Evolutionary conservation across 768 basidiomycete genomes (phyloP).

Genomic region (Paxillus involutus): DNA sequence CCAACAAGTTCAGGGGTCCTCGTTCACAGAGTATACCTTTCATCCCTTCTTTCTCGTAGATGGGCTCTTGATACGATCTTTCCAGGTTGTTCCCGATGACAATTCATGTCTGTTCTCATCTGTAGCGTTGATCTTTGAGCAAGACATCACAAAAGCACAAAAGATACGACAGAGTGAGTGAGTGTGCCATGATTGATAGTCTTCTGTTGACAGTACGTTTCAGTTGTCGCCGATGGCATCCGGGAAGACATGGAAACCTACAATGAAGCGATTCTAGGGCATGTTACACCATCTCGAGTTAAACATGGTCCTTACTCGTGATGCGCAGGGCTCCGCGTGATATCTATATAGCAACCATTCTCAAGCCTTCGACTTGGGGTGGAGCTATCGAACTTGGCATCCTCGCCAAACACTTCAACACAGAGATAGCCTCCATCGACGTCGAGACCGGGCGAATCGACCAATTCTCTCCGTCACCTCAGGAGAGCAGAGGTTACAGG

Average conservation of each 20-base stretch:
- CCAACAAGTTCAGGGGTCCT: slow-evolving; percentile 63
- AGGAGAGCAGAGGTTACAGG: slow-evolving; percentile 35
- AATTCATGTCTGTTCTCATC: slow-evolving; percentile 95
- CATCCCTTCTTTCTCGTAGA: not conserved
- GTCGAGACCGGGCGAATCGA: slow-evolving; percentile 92
- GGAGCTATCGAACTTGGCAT: slow-evolving; percentile 93
- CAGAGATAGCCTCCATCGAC: slow-evolving; percentile 89
- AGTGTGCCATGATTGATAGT: not conserved
- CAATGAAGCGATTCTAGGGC: slow-evolving; percentile 88
- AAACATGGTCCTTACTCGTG: not conserved
- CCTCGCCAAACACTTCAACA: slow-evolving; percentile 75
- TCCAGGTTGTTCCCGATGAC: slow-evolving; percentile 90
- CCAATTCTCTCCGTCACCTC: slow-evolving; percentile 50
- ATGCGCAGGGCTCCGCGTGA: slow-evolving; percentile 49
- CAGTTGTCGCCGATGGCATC: slow-evolving; percentile 87
- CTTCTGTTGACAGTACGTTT: slow-evolving; percentile 6
- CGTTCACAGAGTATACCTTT: slow-evolving; percentile 60
- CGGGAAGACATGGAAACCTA: slow-evolving; percentile 68
- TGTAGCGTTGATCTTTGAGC: slow-evolving; percentile 81
- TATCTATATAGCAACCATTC: slow-evolving; percentile 80
- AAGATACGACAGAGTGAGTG: slow-evolving; percentile 71
- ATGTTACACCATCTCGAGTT: slow-evolving; percentile 10
- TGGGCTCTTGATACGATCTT: slow-evolving; percentile 2
- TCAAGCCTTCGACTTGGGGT: slow-evolving; percentile 84
- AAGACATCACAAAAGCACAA: slow-evolving; percentile 69